Evolutionary conservation across 129 eudicot species (phyloP).

Genomic region (Silybum marianum): DNA sequence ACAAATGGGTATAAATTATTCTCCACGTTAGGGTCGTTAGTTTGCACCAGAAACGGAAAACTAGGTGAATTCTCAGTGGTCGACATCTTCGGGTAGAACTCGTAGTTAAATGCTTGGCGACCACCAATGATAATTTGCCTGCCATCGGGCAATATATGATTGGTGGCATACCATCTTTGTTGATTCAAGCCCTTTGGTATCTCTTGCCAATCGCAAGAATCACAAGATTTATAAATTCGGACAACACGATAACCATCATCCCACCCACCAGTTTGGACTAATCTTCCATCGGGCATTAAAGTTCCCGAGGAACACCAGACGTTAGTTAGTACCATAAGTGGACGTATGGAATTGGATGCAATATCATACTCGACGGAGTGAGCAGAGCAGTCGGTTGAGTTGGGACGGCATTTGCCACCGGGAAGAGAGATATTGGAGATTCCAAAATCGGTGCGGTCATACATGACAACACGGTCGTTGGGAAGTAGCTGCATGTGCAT

Average conservation of each 20-base stretch:
- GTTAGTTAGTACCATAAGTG: conserved; percentile 22
- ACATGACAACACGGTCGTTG: conserved; percentile 64
- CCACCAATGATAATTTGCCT: conserved; percentile 25
- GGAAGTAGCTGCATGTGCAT: conserved; percentile 88
- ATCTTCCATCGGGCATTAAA: conserved; percentile 26
- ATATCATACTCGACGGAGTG: conserved; percentile 30
- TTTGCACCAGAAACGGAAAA: conserved; percentile 23
- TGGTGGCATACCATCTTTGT: conserved; percentile 33
- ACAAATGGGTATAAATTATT: conserved; percentile 25
- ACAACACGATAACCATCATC: conserved; percentile 16
- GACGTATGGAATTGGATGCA: conserved; percentile 13
- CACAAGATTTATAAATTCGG: conserved; percentile 20
- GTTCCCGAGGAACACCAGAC: conserved; percentile 28
- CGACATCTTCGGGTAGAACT: conserved; percentile 22
- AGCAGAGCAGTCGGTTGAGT: conserved; percentile 39
- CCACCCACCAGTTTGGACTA: conserved; percentile 21
- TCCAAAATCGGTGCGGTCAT: conserved; percentile 70
- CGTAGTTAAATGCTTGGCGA: conserved; percentile 11
- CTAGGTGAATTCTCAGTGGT: background rate
- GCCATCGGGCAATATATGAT: conserved; percentile 26
- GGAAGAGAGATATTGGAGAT: conserved; percentile 61
- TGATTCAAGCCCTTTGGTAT: conserved; percentile 18
- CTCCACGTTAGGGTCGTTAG: conserved; percentile 15
- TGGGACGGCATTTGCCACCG: conserved; percentile 41
- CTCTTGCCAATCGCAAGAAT: conserved; percentile 27